Percentiles rank a stretch among this genome's conserved stretches.
Conservation (phyloP, 345 rosid species). For the Ceriops decandra region DNA sequence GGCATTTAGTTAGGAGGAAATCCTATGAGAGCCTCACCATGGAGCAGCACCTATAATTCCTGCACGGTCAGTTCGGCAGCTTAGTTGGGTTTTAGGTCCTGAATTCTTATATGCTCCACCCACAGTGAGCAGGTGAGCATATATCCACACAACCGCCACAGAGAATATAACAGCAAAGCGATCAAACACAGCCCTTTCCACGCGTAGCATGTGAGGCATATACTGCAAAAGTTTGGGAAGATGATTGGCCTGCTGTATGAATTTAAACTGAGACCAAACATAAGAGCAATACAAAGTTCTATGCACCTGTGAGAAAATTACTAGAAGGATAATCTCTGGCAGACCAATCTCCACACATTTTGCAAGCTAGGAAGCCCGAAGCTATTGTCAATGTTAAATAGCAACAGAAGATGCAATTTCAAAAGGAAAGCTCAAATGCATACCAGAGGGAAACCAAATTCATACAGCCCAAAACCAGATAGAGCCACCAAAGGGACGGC, state of each 20-base stretch:
- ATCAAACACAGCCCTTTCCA: constrained; percentile 62
- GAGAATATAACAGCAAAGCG: constrained; percentile 90
- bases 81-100: constrained; percentile 57
- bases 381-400: constrained; percentile 11
- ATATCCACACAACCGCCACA: constrained; percentile 80
- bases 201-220: constrained; percentile 60
- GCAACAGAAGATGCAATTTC: not conserved
- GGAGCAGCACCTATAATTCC: constrained; percentile 84
- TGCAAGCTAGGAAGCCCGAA: constrained; percentile 53
- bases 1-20: constrained; percentile 1
- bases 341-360: constrained; percentile 93
- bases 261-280: not conserved
- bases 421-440: constrained; percentile 15
- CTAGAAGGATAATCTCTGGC: constrained; percentile 70
- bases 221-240: constrained; percentile 46
- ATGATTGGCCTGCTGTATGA: not conserved
- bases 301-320: constrained; percentile 81
- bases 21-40: constrained; percentile 47
- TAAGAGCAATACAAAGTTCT: not conserved
- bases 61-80: constrained; percentile 87
- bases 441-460: constrained; percentile 90
- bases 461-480: constrained; percentile 92
- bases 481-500: constrained; percentile 88
- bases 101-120: constrained; percentile 87
- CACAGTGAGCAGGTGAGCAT: constrained; percentile 87